phyloP scores from a whole-genome alignment of 345 rosid species.

The Linum trigynum region DNA sequence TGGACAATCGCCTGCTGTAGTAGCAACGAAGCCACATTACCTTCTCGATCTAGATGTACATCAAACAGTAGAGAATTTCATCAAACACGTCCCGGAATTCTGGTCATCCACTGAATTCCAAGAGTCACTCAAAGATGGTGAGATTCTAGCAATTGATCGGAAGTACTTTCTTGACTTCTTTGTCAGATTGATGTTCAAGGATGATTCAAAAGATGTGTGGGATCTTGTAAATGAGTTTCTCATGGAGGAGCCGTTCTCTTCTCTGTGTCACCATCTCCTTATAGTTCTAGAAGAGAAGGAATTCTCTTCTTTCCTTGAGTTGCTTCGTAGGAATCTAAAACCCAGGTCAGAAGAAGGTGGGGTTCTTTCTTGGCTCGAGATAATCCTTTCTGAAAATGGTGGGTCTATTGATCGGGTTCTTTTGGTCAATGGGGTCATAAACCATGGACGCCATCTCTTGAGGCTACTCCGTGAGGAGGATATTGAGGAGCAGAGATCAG shows the following conservation, averaged over 20 bases:
- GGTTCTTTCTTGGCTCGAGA: constrained; percentile 45
- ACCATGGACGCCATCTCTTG: constrained; percentile 57
- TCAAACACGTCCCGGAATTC: constrained; percentile 75
- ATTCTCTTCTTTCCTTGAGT: constrained; percentile 41
- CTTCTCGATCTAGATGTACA: constrained; percentile 80
- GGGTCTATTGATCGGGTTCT: constrained; percentile 58
- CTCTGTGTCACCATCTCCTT: constrained; percentile 62
- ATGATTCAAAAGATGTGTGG: constrained; percentile 63
- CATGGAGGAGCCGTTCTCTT: constrained; percentile 47
- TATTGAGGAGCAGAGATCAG: constrained; percentile 27
- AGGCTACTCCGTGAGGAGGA: constrained; percentile 56
- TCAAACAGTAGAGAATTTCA: constrained; percentile 62
- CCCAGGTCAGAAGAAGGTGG: constrained; percentile 12
- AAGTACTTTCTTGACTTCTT: constrained; percentile 61
- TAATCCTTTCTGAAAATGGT: constrained; percentile 39
- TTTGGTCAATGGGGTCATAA: constrained; percentile 48
- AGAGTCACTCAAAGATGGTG: constrained; percentile 70
- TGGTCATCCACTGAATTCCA: constrained; percentile 86
- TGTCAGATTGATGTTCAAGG: constrained; percentile 52
- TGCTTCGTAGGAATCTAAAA: constrained; percentile 30
- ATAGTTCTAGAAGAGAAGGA: constrained; percentile 56
- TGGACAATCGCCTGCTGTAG: constrained; percentile 93
- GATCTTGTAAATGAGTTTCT: constrained; percentile 59
- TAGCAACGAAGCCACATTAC: constrained; percentile 92
- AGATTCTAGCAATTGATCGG: constrained; percentile 50